Evolutionary conservation across 805 yeast species (phyloP).

Genomic region (Wilhelminamyces savonicus): DNA sequence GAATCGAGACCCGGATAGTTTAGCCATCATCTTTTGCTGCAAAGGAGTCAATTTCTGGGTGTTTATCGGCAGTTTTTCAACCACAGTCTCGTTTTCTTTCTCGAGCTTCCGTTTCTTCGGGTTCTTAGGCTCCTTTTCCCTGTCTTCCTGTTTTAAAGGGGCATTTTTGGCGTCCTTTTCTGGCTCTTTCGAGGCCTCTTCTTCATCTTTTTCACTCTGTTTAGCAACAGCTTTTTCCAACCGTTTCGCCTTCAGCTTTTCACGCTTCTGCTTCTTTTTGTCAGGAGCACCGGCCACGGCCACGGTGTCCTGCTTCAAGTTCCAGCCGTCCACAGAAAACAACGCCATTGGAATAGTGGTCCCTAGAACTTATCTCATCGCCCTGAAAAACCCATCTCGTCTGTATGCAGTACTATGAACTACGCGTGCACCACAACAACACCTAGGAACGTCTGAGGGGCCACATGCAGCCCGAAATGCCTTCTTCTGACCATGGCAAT

Average conservation of each 20-base stretch:
- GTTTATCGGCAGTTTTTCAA: background rate
- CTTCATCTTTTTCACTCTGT: background rate
- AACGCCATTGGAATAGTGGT: slow-evolving; percentile 46
- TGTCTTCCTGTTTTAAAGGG: background rate
- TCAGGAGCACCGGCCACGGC: slow-evolving; percentile 34
- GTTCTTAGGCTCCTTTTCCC: slow-evolving; percentile 4
- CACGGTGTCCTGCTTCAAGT: slow-evolving; percentile 48
- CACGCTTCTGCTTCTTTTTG: slow-evolving; percentile 20
- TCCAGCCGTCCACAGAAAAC: slow-evolving; percentile 82
- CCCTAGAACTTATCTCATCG: slow-evolving; percentile 1
- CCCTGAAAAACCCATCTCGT: too few species aligned
- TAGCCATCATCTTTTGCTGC: slow-evolving; percentile 94
- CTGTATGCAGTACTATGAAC: background rate
- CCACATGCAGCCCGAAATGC: background rate
- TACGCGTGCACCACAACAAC: background rate
- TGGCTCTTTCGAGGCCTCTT: background rate
- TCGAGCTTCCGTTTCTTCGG: slow-evolving; percentile 3
- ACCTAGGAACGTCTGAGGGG: background rate
- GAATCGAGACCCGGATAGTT: slow-evolving; percentile 89
- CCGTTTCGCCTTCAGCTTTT: background rate
- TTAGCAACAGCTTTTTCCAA: too few species aligned
- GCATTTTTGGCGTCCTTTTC: background rate
- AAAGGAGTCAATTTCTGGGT: slow-evolving; percentile 66
- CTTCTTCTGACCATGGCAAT: background rate
- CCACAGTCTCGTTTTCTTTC: slow-evolving; percentile 3